phyloP scores from a whole-genome alignment of 2,329 filamentous ascomycete species.

The Colletotrichum nymphaeae region DNA sequence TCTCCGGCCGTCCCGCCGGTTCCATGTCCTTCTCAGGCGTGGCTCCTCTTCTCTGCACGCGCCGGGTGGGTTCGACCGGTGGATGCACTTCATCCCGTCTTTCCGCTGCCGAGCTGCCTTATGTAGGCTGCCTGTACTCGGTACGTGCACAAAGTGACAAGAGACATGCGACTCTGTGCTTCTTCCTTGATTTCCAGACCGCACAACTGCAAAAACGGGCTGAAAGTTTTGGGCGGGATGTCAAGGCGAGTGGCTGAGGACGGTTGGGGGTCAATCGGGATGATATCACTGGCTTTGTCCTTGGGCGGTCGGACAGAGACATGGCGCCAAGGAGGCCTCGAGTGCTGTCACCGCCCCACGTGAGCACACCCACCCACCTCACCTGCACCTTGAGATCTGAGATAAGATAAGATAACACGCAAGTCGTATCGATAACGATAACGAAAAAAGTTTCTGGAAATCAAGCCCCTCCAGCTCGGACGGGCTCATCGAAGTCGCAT shows the following conservation, averaged over 20 bases:
- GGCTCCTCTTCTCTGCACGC: neutral
- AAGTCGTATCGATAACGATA: constrained; percentile 17
- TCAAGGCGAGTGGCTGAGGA: constrained; percentile 23
- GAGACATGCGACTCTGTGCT: neutral
- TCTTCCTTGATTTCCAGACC: constrained; percentile 15
- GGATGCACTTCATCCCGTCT: constrained; percentile 4
- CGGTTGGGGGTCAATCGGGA: constrained; percentile 24
- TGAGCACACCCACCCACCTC: neutral
- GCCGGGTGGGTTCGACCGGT: constrained; percentile 2
- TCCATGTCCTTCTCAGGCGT: constrained; percentile 28
- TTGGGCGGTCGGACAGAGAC: constrained; percentile 33
- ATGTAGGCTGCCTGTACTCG: neutral
- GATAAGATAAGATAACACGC: neutral
- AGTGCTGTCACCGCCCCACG: neutral
- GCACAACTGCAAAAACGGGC: constrained; percentile 16
- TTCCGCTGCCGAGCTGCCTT: neutral
- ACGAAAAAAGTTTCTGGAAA: constrained; percentile 28
- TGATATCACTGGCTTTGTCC: constrained; percentile 32
- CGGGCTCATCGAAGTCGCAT: neutral
- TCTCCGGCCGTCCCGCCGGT: constrained; percentile 34
- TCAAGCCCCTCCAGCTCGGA: constrained; percentile 26
- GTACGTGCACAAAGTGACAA: neutral
- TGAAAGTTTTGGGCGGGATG: constrained; percentile 25
- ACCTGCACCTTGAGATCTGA: neutral
- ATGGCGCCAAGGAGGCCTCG: constrained; percentile 19